These are phyloP conservation scores for Tetraselmis striata DNA, from an alignment of 139 green algal species.

Conservation along the genomic window DNA sequence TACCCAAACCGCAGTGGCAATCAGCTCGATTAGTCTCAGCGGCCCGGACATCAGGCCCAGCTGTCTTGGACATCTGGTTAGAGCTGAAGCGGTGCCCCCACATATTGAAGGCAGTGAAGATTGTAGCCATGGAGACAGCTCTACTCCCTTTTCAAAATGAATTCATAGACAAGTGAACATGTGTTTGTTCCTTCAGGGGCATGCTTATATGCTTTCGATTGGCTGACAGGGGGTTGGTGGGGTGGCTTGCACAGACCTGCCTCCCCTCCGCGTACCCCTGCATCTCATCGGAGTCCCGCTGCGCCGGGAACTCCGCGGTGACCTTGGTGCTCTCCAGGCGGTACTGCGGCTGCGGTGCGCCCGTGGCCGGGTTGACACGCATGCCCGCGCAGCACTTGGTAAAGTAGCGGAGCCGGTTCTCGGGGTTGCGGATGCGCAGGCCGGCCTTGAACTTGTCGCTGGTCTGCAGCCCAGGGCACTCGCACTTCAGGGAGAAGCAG, in stretches of 20 bases:
- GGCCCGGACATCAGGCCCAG: no score
- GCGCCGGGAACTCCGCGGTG: constrained; percentile 79
- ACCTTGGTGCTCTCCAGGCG: constrained; percentile 73
- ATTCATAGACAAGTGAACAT: no score
- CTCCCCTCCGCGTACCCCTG: not conserved
- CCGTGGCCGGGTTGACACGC: constrained; percentile 45
- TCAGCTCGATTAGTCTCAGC: no score
- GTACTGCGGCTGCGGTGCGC: constrained; percentile 80
- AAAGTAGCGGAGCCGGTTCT: constrained; percentile 63
- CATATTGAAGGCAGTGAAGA: no score
- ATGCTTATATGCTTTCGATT: no score
- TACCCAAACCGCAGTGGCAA: constrained; percentile 34
- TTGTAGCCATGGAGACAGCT: no score
- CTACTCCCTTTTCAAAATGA: no score
- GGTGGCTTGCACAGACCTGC: not conserved
- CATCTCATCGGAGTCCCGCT: constrained; percentile 51
- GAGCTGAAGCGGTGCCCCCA: no score
- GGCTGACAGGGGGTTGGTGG: no score
- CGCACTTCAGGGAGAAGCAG: not conserved
- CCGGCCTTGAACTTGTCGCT: constrained; percentile 55
- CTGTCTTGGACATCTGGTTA: no score
- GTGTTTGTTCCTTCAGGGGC: no score
- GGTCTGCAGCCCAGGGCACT: constrained; percentile 5
- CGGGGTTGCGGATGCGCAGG: constrained; percentile 54
- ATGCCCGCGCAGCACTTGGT: constrained; percentile 46